phyloP scores from a whole-genome alignment of 129 eudicot genomes.

The Flaveria trinervia region DNA sequence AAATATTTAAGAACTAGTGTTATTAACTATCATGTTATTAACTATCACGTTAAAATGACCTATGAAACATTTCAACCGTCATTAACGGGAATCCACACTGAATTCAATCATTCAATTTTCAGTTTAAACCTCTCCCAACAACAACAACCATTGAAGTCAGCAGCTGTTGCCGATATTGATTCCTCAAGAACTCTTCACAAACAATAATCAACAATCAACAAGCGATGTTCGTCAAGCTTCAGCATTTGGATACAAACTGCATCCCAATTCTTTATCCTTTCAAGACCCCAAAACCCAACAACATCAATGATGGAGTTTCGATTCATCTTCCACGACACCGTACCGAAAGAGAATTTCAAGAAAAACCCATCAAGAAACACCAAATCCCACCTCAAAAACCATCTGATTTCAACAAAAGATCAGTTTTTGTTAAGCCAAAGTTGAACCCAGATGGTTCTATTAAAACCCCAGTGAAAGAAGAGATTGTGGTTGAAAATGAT shows the following conservation, averaged over 20 bases:
- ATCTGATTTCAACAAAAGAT: constrained; percentile 18
- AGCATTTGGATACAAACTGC: constrained; percentile 41
- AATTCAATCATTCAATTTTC: not conserved
- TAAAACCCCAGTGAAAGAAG: constrained; percentile 20
- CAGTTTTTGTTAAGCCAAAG: constrained; percentile 23
- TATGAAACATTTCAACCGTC: no score
- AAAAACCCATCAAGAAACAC: constrained; percentile 39
- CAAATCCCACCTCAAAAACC: constrained; percentile 28
- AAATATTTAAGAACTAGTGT: no score
- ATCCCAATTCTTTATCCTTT: constrained; percentile 26
- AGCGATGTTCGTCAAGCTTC: constrained; percentile 52
- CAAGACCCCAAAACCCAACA: constrained; percentile 33
- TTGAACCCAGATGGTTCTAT: constrained; percentile 14
- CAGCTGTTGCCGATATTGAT: not conserved
- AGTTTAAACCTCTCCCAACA: not conserved
- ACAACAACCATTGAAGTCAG: not conserved
- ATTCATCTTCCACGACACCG: constrained; percentile 33
- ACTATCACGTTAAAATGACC: no score
- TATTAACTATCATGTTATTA: no score
- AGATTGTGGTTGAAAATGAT: constrained; percentile 2
- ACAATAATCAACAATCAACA: not conserved
- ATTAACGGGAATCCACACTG: not conserved
- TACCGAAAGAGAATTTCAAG: constrained; percentile 21
- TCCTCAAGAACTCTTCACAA: not conserved
- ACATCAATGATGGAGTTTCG: constrained; percentile 32